Percentiles rank a stretch among this genome's conserved stretches.
These are phyloP conservation scores for Saccharomycopsis babjevae DNA, from an alignment of 805 yeast species.

Conservation along the genomic window DNA sequence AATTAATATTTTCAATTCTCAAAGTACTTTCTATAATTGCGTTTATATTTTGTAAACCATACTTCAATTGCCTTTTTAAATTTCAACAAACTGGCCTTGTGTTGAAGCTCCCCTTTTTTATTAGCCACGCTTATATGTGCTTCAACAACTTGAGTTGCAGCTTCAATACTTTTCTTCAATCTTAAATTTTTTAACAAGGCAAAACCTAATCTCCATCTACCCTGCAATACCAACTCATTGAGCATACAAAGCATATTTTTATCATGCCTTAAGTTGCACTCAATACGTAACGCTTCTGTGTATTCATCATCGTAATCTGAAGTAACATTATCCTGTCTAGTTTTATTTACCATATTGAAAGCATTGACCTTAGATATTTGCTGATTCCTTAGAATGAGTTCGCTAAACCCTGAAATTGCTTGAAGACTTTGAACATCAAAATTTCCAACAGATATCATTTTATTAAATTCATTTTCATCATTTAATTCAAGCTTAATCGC, in stretches of 20 bases:
- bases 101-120: neutral
- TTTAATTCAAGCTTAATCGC: neutral
- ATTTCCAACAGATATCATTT: neutral
- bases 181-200: constrained; percentile 6
- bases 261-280: constrained; percentile 7
- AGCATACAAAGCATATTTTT: constrained; percentile 9
- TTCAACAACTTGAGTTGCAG: constrained; percentile 9
- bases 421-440: neutral
- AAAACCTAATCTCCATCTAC: constrained; percentile 11
- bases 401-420: neutral
- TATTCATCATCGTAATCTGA: neutral
- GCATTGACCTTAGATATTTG: neutral
- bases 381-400: too few relatives aligned
- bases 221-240: neutral
- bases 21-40: neutral
- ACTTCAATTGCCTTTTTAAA: neutral
- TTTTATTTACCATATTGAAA: neutral
- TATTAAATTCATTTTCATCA: constrained; percentile 1
- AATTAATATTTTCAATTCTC: neutral
- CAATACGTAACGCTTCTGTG: neutral
- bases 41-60: neutral
- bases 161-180: constrained; percentile 8
- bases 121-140: neutral
- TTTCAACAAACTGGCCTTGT: neutral
- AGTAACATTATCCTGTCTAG: neutral